These are phyloP conservation scores for Boletus smithii DNA, from an alignment of 1,284 basidiomycete genomes.

Conservation along the genomic window DNA sequence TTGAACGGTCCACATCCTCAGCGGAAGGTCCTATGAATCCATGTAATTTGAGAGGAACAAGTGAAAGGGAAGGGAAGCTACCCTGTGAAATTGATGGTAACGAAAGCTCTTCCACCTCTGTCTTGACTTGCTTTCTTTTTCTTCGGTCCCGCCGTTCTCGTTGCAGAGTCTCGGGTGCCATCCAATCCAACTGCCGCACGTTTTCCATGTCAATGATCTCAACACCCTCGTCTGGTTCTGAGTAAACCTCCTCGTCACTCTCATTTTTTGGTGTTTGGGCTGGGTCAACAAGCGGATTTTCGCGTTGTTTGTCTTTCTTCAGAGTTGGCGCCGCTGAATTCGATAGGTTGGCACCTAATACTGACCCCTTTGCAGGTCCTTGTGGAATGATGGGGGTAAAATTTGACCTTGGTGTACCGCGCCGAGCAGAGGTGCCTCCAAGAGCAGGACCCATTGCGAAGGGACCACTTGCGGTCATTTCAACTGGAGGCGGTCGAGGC, in stretches of 20 bases:
- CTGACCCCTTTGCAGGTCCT: conserved; percentile 34
- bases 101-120: conserved; percentile 45
- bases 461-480: conserved; percentile 82
- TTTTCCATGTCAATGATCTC: conserved; percentile 86
- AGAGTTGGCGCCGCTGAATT: conserved; percentile 40
- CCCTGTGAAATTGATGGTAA: conserved; percentile 36
- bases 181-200: conserved; percentile 80
- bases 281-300: conserved; percentile 31
- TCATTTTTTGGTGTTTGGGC: conserved; percentile 35
- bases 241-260: conserved; percentile 68
- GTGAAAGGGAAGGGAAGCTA: conserved; percentile 12
- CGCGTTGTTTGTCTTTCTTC: conserved; percentile 39
- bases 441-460: conserved; percentile 80
- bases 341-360: conserved; percentile 49
- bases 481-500: conserved; percentile 47
- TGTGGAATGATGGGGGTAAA: conserved; percentile 45
- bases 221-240: conserved; percentile 86
- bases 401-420: conserved; percentile 51
- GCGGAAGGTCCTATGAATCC: conserved; percentile 29
- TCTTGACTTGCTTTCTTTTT: conserved; percentile 42
- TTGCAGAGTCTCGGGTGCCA: conserved; percentile 79
- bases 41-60: background rate
- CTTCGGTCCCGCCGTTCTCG: conserved; percentile 49
- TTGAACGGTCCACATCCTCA: conserved; percentile 56
- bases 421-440: conserved; percentile 51